Evolutionary conservation across 2,329 filamentous ascomycete species (phyloP), one percentile per base, ranked within the genome.

Genomic region (Zasmidium cellare): DNA sequence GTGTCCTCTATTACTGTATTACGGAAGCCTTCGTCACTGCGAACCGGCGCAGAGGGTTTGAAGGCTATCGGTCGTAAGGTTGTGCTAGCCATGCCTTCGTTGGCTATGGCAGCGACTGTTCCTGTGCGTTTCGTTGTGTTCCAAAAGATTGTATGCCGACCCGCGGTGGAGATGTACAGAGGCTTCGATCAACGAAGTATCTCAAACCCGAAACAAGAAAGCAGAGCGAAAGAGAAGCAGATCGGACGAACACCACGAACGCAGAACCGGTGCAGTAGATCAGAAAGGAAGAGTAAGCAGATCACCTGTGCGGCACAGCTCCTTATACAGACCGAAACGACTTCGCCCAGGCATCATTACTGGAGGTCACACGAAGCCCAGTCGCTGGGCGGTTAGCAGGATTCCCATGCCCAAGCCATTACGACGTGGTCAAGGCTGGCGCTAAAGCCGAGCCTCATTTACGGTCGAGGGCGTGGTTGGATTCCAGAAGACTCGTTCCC

Each of bases 1-100:
- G 78, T 76, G 68, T 86, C 82, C 76, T 87, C 83, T 58, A 86
- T 81, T 79, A 87, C 82, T 62, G 84, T 86, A 82, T 87, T 86
- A 82, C 87, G 82, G 62, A 76, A 73, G 50, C 41, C 60, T 67
- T 79, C 77, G 69, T 78, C 80, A 69, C 79, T 62, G 61, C 61
- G 80, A 76, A 72, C 83, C 84, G 81, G 84, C 82, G 80, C 80
- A 76, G 79, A 78, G 58, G 82, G 77, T 69, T 72, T 77, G 76
- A 83, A 85, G 60, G 77, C 73, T 60, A 78, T 79, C 69, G 81
- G 78, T 69, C 74, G 72, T 72, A 75, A 74, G 66, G 74, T 74
- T 65, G 76, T 71, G 80, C 82, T 82, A 51, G 55, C 49, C 55
- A 57, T 57, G 20, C 22, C 24, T 48, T 11, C 18, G 24, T 16